phyloP scores from a whole-genome alignment of 805 yeast genomes.

The Martiniozyma abietophila region DNA sequence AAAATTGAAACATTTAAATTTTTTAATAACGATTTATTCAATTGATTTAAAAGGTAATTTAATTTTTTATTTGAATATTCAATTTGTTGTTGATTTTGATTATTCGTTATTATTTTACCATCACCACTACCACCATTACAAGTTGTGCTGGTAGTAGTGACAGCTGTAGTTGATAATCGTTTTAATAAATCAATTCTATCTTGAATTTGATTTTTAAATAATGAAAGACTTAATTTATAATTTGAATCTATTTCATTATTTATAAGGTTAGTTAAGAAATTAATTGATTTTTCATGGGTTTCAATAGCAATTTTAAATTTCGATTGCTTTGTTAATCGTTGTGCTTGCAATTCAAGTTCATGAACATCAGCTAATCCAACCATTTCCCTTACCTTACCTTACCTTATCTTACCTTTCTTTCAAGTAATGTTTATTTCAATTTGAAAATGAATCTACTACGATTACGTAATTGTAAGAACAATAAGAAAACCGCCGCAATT shows the following conservation, averaged over 20 bases:
- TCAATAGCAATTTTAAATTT: slow-evolving; percentile 34
- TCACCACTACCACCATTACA: too few relatives aligned
- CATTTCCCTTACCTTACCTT: slow-evolving; percentile 18
- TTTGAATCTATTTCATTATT: slow-evolving; percentile 9
- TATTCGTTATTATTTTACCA: too few relatives aligned
- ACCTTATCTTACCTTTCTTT: slow-evolving; percentile 12
- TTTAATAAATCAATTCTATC: slow-evolving; percentile 19
- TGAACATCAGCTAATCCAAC: slow-evolving; percentile 32
- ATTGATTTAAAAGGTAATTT: slow-evolving; percentile 2
- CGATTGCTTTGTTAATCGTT: slow-evolving; percentile 34
- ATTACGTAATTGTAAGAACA: too few relatives aligned
- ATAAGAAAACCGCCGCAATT: not conserved
- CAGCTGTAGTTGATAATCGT: not conserved
- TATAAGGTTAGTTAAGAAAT: slow-evolving; percentile 21
- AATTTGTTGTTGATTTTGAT: slow-evolving; percentile 6
- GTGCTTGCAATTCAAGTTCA: slow-evolving; percentile 44
- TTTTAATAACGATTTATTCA: slow-evolving; percentile 15
- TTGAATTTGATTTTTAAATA: slow-evolving; percentile 14
- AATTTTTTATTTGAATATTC: not conserved
- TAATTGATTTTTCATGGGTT: slow-evolving; percentile 30
- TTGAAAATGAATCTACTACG: too few relatives aligned
- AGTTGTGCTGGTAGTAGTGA: too few relatives aligned
- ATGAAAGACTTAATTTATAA: not conserved
- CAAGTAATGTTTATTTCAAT: too few relatives aligned
- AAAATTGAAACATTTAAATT: slow-evolving; percentile 17